Evolutionary conservation across 2,329 filamentous ascomycete species (phyloP), one percentile per base, ranked within the genome.

Genomic region (Ophiognomonia clavigignenti-juglandacearum): DNA sequence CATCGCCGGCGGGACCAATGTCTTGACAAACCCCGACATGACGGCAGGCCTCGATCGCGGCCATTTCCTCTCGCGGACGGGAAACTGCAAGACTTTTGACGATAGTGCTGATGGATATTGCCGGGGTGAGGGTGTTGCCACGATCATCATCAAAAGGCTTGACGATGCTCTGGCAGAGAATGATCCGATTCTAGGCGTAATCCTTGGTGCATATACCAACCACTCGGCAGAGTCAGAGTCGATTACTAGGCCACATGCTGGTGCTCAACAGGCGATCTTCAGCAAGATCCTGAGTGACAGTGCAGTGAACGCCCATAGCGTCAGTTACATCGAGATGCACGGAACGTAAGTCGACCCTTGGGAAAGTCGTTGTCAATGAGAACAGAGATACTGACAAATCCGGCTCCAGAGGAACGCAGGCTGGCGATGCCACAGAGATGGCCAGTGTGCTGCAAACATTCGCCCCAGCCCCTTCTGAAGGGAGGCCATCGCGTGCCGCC

Each of bases 271-370:
- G 14, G 72, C 77, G 39, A 69, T 92, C 4, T 91, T 85, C 58
- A 77, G 78, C 45, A 73, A 79, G 27, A 81, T 93, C 24, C 72
- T 93, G 2, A 77, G 83, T 39, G 78, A 86, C 37, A 83, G 85
- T 32, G 83, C 83, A 45, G 75, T 93, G 18, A 82, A 91, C 57
- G 84, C 88, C 2, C 75, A 81, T 42, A 85, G 90, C 53, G 77
- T 95, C 43, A 82, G 82, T 63, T 93, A 92, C 58, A 82, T 95
- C 8, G 89, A 95, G 66, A 89, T 93, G 82, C 88, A 95, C 63
- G 89, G 87, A 14, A 95, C 88, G 3, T 88, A 16, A 19, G 38
- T 40, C 11, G 8, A 7, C 7, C 26, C 7, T 13, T 13, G 13
- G 26, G 26, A 7, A 13, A 29, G 13, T 7, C 26, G 7, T 13